Evolutionary conservation across 495 filamentous ascomycete genomes (phyloP).

Genomic region (Corynascus novoguineensis): DNA sequence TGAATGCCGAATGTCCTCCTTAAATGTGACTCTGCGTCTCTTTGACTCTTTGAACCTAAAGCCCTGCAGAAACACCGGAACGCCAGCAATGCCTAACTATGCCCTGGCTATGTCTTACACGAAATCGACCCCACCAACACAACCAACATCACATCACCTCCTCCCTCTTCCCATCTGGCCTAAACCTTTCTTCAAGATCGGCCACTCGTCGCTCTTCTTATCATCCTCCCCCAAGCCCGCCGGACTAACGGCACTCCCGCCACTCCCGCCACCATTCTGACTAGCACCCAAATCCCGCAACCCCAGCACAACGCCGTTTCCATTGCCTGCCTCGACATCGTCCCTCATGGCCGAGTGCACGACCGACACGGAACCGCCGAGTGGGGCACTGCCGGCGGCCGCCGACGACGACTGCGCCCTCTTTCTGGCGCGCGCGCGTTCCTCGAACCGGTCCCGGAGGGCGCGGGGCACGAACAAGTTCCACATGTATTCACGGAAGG

Average conservation of each 20-base stretch:
- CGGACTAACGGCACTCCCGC: no score
- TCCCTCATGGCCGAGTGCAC: not conserved
- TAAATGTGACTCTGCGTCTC: not conserved
- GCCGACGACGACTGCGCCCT: not conserved
- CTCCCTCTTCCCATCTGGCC: not conserved
- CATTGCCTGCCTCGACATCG: not conserved
- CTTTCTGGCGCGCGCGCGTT: no score
- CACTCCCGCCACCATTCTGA: not conserved
- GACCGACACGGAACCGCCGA: not conserved
- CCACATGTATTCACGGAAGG: slow-evolving; percentile 29
- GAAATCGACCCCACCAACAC: not conserved
- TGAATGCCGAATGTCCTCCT: not conserved
- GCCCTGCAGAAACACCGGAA: not conserved
- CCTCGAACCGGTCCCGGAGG: slow-evolving; percentile 9
- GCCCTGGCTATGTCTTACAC: no score
- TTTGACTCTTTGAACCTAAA: not conserved
- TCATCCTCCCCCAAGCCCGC: slow-evolving; percentile 6
- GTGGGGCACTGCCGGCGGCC: no score
- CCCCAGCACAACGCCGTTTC: not conserved
- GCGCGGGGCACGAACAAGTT: slow-evolving; percentile 10
- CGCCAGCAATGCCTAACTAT: not conserved
- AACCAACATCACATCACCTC: not conserved
- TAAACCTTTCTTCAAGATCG: slow-evolving; percentile 3
- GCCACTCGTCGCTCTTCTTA: slow-evolving; percentile 13
- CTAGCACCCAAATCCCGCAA: not conserved